Base-by-base conservation (phyloP, 805 yeast genomes). In the Candida ovalis region DNA sequence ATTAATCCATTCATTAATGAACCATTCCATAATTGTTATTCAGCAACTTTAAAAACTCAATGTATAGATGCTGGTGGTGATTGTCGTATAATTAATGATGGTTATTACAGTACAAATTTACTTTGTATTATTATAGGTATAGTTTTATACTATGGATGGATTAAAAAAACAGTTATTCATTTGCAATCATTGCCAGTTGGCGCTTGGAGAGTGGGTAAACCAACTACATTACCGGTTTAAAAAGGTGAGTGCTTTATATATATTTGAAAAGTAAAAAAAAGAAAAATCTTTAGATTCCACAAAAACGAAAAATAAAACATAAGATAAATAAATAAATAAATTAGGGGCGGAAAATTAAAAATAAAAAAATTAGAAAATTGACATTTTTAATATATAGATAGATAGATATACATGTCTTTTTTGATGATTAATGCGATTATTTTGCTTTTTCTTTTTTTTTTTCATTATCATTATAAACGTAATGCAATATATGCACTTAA, bases 41-140 rank as follows among this genome's bases (percentile, higher is more conserved):
- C 45, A 8, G 47, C 64, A 12, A 50, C 53, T 4, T 68, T 66
- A 44, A 84, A 80, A 54, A 71, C 69, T 33, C 55, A 66, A 43
- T 88, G 96, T 64, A 46, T 59, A 15, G 68, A 61, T 6, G 58
- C 67, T 1, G 82, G 81, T 6, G 97, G 96, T 1, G 47, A 50
- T 3, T 81, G 89, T 50, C 50, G 59, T 0, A 67, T 78, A 2
- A 46, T 76, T 1, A 73, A 77, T 46, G 98, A 94, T 66, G 99
- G 99, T 0, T 92, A 91, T 68, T 89, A 83, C 67, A 74, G 77
- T 44, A 84, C 95, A 36, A 92, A 90, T 62, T 45, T 79, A 8
- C 49, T 88, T 12, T 92, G 97, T 66, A 78, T 91, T 3, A 45
- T 64, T 0, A 46, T 86, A 28, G 98, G 97, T 1, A 47, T 85